Conservation (phyloP, 495 filamentous ascomycete species). For the Evernia prunastri region DNA sequence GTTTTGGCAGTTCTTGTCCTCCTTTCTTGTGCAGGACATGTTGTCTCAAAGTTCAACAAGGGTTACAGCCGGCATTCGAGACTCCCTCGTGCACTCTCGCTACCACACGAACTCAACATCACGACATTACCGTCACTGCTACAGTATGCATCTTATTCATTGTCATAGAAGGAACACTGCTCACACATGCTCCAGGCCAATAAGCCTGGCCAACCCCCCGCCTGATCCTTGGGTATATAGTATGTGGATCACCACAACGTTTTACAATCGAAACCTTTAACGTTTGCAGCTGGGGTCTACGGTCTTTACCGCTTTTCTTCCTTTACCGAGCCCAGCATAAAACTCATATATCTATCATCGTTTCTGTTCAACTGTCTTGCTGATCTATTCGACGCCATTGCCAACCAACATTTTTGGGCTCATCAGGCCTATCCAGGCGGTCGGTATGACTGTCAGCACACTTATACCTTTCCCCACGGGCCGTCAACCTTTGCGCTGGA, state of each 20-base stretch:
- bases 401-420: not conserved
- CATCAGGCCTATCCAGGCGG: conserved; percentile 2
- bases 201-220: not conserved
- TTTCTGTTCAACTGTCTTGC: not conserved
- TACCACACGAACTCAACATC: not conserved
- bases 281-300: not conserved
- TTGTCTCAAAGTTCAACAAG: not conserved
- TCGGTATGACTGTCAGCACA: not conserved
- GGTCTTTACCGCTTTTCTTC: not conserved
- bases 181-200: not conserved
- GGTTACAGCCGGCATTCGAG: not conserved
- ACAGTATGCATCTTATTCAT: not conserved
- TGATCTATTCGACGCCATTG: conserved; percentile 4
- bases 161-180: not conserved
- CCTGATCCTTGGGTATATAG: not conserved
- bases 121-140: not conserved
- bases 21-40: not conserved
- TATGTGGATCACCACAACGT: not conserved
- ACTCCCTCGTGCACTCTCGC: not conserved
- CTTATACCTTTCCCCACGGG: not conserved
- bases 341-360: not conserved
- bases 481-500: not conserved
- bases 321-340: not conserved
- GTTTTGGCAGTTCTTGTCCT: not conserved
- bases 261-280: not conserved